Percentiles rank a stretch among this genome's conserved stretches.
Evolutionary conservation across 768 basidiomycete species (phyloP).

Genomic region (Leucosporidium yakuticum): DNA sequence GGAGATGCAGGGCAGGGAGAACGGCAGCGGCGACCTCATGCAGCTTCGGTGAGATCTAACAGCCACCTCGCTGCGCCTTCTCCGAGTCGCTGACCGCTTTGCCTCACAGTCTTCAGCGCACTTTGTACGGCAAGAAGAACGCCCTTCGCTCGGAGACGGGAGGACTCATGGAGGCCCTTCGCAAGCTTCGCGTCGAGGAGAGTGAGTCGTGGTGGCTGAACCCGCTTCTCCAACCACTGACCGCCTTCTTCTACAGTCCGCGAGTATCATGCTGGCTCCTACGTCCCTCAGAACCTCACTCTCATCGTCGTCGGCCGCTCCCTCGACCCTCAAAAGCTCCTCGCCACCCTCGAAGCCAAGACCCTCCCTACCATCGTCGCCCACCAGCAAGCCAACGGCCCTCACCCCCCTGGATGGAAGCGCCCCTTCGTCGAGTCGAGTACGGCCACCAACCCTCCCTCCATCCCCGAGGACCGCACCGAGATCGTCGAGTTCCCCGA

Average conservation of each 20-base stretch:
- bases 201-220: conserved; percentile 50
- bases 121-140: conserved; percentile 72
- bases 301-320: conserved; percentile 78
- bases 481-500: conserved; percentile 87
- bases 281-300: conserved; percentile 87
- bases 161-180: conserved; percentile 84
- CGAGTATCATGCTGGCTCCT: conserved; percentile 78
- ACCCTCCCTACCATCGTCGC: conserved; percentile 74
- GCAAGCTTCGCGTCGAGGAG: conserved; percentile 77
- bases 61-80: background rate
- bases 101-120: conserved; percentile 59
- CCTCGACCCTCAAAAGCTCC: conserved; percentile 66
- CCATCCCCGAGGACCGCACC: conserved; percentile 53
- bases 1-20: conserved; percentile 88
- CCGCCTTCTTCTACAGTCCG: conserved; percentile 55
- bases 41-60: conserved; percentile 59
- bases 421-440: conserved; percentile 87
- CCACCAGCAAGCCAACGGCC: conserved; percentile 65
- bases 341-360: conserved; percentile 71
- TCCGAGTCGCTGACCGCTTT: conserved; percentile 3
- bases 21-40: conserved; percentile 86
- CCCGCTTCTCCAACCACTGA: conserved; percentile 8
- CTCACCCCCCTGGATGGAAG: conserved; percentile 72
- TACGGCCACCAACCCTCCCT: conserved; percentile 55
- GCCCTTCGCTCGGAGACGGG: conserved; percentile 96